Base-by-base conservation (phyloP, 139 green algal genomes). In the Tetradesmus obliquus region DNA sequence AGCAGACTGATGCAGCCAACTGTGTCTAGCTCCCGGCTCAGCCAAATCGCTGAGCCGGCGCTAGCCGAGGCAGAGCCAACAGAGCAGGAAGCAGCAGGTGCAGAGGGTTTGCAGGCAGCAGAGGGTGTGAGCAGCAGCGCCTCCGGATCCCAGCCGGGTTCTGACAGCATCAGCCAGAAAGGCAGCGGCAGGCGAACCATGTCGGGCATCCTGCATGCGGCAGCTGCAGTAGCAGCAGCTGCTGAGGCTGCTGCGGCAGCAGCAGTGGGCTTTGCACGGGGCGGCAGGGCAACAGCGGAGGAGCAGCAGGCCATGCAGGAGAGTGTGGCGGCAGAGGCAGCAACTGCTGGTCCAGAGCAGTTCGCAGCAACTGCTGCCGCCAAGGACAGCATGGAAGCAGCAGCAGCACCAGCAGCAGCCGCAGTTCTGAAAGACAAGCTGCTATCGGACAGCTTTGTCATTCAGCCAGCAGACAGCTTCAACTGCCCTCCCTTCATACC, bases 401-500 rank as follows among this genome's bases (percentile, higher is more conserved):
- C 84, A 79, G 55, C 82, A 87, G 82, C 54, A 69, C 8, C 15
- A 51, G 55, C 24, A 13, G 3, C 10, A 58, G 51, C 80, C 5
- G 80, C 80, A 85, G 51, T 3, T 20, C 66, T 17, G 8, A 76
- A 76, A 19, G 17, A 76, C 17, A 76, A 45, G 3, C 24, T 53
- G 13, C 22, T 82, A n/a, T n/a, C 53, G 76, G 76, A 53, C n/a
- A 82, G n/a, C 76, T 3, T 45, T 5, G 7, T 51, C 20, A 5
- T 82, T 17, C 24, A 19, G 22, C 45, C 76, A 76, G 57, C 58
- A 3, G 88, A 91, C 79, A 91, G 88, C 79, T 91, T 91, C 57
- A 87, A n/a, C 79, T 91, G 88, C 79, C 88, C 88, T 12, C 79
- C 88, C 9, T 87, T 91, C 24, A 87, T 87, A 55, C 79, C 79